Base-by-base conservation (phyloP, 2,329 filamentous ascomycete species). In the Clonostachys rhizophaga region DNA sequence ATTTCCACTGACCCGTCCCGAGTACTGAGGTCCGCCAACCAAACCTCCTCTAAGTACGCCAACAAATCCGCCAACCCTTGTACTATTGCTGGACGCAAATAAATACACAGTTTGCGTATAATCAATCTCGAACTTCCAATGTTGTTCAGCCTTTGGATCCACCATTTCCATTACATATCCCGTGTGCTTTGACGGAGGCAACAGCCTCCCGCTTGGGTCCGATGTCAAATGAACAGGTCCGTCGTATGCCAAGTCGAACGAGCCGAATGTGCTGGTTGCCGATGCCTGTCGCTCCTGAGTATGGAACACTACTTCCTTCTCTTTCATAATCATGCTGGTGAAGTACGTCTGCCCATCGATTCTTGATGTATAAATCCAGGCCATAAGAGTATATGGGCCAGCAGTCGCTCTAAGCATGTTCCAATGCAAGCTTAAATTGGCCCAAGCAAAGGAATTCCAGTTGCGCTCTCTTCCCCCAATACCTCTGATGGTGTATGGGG, bases 381-480 rank as follows among this genome's bases (percentile, higher is more conserved):
- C 44, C 46, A 52, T 49, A 43, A 50, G 34, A 40, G 41, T 45
- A 42, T 50, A 52, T 34, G 50, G 50, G 9, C 50, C 50, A 37
- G 43, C 44, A 42, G 37, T 43, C 33, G 46, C 50, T 42, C 50
- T 44, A 20, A 50, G 24, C 50, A 52, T 52, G 50, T 52, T 45
- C 50, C 50, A 52, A 40, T 33, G 41, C 41, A 40, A 35, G 46
- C 50, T 52, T n/a, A 49, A 41, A 17, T 43, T 42, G 34, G 49
- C 49, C 49, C 50, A 52, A n/a, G 44, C 36, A n/a, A 46, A 45
- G 18, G 49, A 52, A 44, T 50, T 49, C 50, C 50, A 52, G 46
- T 52, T 52, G 42, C 46, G 46, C 48, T 52, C 50, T 40, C 50
- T 44, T 16, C 51, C 50, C 30, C 51, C 50, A 41, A 50, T 48